These are phyloP conservation scores for Articulospora tetracladia DNA, from an alignment of 495 filamentous ascomycete genomes.

Conservation along the genomic window DNA sequence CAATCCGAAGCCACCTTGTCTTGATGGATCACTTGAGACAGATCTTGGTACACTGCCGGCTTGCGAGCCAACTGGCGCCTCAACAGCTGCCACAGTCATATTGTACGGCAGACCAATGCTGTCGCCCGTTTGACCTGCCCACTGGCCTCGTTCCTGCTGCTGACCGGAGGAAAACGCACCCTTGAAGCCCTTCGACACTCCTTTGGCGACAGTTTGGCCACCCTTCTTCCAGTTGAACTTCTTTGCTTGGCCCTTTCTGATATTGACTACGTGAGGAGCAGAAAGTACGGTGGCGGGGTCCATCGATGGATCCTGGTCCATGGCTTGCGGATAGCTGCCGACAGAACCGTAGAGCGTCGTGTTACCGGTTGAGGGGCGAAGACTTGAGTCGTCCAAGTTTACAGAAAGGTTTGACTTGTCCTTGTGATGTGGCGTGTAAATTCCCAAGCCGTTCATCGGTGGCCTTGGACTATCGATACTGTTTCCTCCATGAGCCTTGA, in stretches of 20 bases:
- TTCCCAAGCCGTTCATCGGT: conserved; percentile 75
- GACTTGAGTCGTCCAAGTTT: conserved; percentile 42
- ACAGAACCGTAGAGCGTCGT: conserved; percentile 23
- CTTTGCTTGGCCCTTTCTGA: conserved; percentile 85
- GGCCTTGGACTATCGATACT: conserved; percentile 43
- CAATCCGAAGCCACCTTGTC: conserved; percentile 62
- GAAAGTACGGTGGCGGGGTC: conserved; percentile 54
- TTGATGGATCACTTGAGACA: conserved; percentile 28
- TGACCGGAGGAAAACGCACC: conserved; percentile 58
- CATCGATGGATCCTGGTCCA: conserved; percentile 43
- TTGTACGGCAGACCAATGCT: conserved; percentile 60
- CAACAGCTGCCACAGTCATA: conserved; percentile 48
- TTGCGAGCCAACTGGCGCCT: conserved; percentile 35
- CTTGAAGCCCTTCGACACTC: conserved; percentile 88
- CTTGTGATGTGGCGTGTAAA: conserved; percentile 68
- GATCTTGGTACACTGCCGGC: conserved; percentile 19
- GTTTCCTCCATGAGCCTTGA: conserved; percentile 67
- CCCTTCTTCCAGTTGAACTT: conserved; percentile 99
- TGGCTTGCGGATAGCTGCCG: conserved; percentile 21
- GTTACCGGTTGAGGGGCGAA: conserved; percentile 46
- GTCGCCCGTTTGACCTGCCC: conserved; percentile 44
- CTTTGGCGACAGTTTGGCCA: conserved; percentile 87
- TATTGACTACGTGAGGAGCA: conserved; percentile 86
- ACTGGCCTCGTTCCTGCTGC: conserved; percentile 27
- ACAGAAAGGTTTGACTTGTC: conserved; percentile 68